Evolutionary conservation across 345 rosid genomes (phyloP).

Genomic region (Brassica rapa): DNA sequence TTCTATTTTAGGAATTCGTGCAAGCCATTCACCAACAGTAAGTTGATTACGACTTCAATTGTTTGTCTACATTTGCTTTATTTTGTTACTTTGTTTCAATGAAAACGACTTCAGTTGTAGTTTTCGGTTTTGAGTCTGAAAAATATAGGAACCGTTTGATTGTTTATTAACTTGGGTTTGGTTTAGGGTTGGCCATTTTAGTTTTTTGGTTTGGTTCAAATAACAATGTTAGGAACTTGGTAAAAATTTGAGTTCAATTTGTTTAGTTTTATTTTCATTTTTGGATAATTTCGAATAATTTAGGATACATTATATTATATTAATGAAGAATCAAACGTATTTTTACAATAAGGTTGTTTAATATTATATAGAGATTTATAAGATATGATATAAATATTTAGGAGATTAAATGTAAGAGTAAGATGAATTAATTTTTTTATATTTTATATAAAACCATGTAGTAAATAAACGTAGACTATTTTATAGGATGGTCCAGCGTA

Average conservation of each 20-base stretch:
- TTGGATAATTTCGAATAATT: background rate
- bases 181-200: background rate
- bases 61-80: background rate
- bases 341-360: background rate
- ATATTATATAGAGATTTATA: background rate
- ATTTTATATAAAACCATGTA: background rate
- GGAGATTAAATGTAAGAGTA: background rate
- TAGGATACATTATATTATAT: background rate
- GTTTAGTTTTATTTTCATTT: background rate
- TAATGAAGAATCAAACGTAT: background rate
- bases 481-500: background rate
- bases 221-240: background rate
- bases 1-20: constrained; percentile 58
- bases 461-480: background rate
- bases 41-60: constrained; percentile 11
- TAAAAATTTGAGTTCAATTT: background rate
- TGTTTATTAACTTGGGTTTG: background rate
- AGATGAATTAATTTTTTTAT: background rate
- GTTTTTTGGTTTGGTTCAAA: background rate
- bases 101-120: background rate
- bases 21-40: constrained; percentile 57
- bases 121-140: background rate
- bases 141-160: background rate
- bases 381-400: background rate
- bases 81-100: background rate